Evolutionary conservation across 306 rosid genomes (phyloP), one percentile per base, ranked within the genome.

Genomic region (Dalbergia cochinchinensis): DNA sequence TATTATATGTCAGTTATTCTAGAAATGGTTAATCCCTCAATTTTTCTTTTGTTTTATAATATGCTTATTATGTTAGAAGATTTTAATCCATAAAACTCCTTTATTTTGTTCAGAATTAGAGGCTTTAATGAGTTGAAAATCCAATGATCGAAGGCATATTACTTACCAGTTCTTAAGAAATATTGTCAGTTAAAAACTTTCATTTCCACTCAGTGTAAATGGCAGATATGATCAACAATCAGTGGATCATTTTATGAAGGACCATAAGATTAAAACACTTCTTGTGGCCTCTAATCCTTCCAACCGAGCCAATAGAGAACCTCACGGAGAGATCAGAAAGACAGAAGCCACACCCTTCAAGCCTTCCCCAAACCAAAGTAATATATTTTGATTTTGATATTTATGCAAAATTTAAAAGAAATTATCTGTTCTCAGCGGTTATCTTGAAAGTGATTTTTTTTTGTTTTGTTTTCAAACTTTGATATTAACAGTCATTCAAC

Each of bases 121-220:
- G 4, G 50, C 13, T 5, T 37, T 37, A 37, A 4, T 4, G 41
- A 26, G 62, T 39, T 57, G 7, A 19, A 55, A 22, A 15, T 13
- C 11, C 11, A 44, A 42, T 48, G 8, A 7, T 57, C 9, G 9
- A 53, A 39, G 53, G 41, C 70, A 63, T 26, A 26, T 3, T 3
- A 26, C 31, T 26, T 16, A 4, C 14, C 37, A 63, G 7, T 18
- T 1, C 18, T 13, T 4, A 51, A 9, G 20, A 22, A 75, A 33
- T 26, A 11, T n/a, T 61, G 19, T 42, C 5, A 41, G 15, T 57
- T 13, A 39, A 65, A 41, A 73, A 37, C 41, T 37, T 37, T 37
- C 45, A 34, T 48, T 7, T 50, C 39, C n/a, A 51, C 18, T 76
- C 51, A 64, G 8, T 76, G 20, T 50, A 34, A 73, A 63, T 47